A percentile compares a stretch with the other conserved stretches of the same genome.
These are phyloP conservation scores for Colletotrichum abscissum DNA, from an alignment of 2,329 filamentous ascomycete genomes.

Conservation along the genomic window DNA sequence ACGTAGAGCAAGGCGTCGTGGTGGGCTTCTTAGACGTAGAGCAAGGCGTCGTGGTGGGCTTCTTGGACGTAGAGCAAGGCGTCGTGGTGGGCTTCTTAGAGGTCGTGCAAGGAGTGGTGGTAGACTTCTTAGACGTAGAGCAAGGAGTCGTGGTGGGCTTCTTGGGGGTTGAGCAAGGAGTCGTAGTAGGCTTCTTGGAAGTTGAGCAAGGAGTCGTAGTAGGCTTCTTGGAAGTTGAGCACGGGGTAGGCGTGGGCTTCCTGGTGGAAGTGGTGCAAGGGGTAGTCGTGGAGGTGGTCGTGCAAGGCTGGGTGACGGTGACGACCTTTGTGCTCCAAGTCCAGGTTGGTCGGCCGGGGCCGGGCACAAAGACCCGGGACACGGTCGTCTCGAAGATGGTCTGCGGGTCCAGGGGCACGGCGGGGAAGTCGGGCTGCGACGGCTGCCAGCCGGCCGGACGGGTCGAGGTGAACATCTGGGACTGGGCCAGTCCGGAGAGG, in stretches of 20 bases:
- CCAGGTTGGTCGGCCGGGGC: background rate
- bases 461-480: background rate
- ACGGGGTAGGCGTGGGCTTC: background rate
- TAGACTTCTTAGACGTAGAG: background rate
- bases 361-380: background rate
- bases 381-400: background rate
- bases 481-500: constrained; percentile 28
- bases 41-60: background rate
- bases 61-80: background rate
- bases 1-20: background rate
- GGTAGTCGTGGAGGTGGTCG: background rate
- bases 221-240: background rate
- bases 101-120: background rate
- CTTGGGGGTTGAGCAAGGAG: background rate
- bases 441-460: background rate
- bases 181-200: background rate
- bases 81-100: background rate
- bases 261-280: background rate
- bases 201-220: background rate
- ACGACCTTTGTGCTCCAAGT: background rate
- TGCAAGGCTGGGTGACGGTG: background rate
- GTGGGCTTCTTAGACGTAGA: background rate
- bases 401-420: constrained; percentile 1
- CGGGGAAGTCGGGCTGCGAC: constrained; percentile 10
- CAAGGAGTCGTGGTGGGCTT: background rate